Evolutionary conservation across 2,329 filamentous ascomycete genomes (phyloP), one percentile per base, ranked within the genome.

Genomic region (Aspergillus sp.): DNA sequence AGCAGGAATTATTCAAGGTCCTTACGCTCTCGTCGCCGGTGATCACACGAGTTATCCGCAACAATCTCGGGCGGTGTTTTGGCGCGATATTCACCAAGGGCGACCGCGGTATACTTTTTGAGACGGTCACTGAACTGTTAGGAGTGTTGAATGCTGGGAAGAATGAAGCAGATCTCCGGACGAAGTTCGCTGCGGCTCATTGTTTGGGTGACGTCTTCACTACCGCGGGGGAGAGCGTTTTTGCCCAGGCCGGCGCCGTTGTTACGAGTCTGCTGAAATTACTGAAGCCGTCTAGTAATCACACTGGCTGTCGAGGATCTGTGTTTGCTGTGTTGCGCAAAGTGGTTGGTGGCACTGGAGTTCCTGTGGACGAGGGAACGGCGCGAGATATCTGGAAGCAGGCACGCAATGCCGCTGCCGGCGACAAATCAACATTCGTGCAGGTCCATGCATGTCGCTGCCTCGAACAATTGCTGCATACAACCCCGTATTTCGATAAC

Each of bases 341-440:
- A 76, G 84, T 97, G 41, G 82, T 88, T 25, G 83, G 82, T 58
- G 93, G 93, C 73, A 85, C 97, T 27, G 84, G 85, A 55, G 81
- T 82, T 5, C 91, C 90, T 59, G 82, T 93, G 67, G 95, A 99
- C 66, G 95, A 99, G 74, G 81, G 79, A 55, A 82, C 93, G 39
- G 90, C 90, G n/a, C 87, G 92, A 68, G 93, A 97, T 72, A 85
- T 96, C 15, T 98, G 92, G 91, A 99, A 97, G 75, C 90, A 93
- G 72, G 89, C 87, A 25, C 87, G 95, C 62, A 91, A 83, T 73
- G 84, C 89, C 65, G 89, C 89, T 27, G 82, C 87, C 0, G 82
- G 82, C 59, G 96, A 99, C 74, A 98, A 95, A 75, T 90, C 91
- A 4, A 82, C 87, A 3, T 82, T 96, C 35, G 92, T 93, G 7